These are phyloP conservation scores for Margaritispora aquatica DNA, from an alignment of 495 filamentous ascomycete genomes.

Conservation along the genomic window DNA sequence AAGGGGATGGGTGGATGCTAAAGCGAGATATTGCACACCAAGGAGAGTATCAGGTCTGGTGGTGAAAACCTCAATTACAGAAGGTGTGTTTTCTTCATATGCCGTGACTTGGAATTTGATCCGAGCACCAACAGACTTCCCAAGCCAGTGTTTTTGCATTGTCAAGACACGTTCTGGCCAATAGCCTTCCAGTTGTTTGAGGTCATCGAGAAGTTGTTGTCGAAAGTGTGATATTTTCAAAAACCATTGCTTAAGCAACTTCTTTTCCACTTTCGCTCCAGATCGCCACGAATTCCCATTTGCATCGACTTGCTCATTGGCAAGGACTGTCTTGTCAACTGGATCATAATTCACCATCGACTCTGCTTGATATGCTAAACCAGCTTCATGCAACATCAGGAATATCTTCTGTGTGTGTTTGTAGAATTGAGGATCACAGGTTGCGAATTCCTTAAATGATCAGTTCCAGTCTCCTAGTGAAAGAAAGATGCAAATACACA, in stretches of 20 bases:
- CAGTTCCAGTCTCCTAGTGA: not conserved
- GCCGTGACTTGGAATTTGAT: constrained; percentile 58
- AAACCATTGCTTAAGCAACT: constrained; percentile 83
- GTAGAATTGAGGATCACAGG: constrained; percentile 78
- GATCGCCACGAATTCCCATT: constrained; percentile 84
- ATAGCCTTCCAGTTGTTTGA: constrained; percentile 54
- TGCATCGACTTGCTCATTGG: constrained; percentile 85
- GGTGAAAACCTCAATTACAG: constrained; percentile 66
- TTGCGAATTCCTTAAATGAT: constrained; percentile 62
- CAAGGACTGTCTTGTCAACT: constrained; percentile 80
- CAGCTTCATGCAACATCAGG: constrained; percentile 61
- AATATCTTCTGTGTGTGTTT: constrained; percentile 86
- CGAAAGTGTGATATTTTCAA: constrained; percentile 75
- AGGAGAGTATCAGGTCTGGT: constrained; percentile 79
- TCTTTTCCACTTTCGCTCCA: constrained; percentile 77
- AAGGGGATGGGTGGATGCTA: constrained; percentile 69
- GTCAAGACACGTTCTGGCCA: constrained; percentile 80
- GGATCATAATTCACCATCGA: constrained; percentile 87
- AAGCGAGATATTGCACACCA: constrained; percentile 77
- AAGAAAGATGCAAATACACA: constrained; percentile 35
- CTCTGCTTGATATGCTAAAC: constrained; percentile 71
- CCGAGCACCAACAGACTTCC: constrained; percentile 65
- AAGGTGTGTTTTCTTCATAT: constrained; percentile 27
- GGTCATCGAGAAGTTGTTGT: constrained; percentile 64
- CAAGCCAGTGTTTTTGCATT: constrained; percentile 89